Base-by-base conservation (phyloP, 2,329 filamentous ascomycete genomes). In the Bipolaris bicolor region DNA sequence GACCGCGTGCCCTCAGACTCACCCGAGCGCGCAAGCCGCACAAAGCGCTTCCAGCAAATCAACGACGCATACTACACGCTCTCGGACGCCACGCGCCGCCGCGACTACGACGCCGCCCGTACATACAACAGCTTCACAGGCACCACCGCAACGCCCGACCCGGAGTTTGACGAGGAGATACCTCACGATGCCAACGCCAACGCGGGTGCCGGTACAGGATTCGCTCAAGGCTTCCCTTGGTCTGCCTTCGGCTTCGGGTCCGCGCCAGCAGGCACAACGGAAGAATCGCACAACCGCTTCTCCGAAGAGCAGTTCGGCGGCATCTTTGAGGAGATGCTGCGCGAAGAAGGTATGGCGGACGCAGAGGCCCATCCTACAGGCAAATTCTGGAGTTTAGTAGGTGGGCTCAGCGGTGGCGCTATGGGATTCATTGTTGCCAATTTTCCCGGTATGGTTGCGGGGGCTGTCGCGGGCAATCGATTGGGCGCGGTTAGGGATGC, bases 361-460 rank as follows among this genome's bases (percentile, higher is more conserved):
- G 81, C 82, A 4, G 83, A 84, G 16, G 84, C 83, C 46, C 67
- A 72, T 15, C 85, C 84, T 1, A 94, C 87, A 2, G 83, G 86
- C 60, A 88, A 88, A 66, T 96, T 99, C 77, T 99, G 95, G 94
- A 84, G 88, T 55, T 77, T 97, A 62, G 74, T 97, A 0, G 95
- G 95, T 3, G 92, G 92, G 1, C 77, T 94, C 39, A 95, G 91
- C 71, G 95, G 95, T 31, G 94, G 89, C 11, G 91, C 92, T 2
- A 84, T 99, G 75, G 95, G 95, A 0, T 98, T 98, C 76, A 99
- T 99, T 66, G 85, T 98, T 24, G 95, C 89, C 26, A 98, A 98
- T 74, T 86, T 97, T 47, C 91, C 94, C 0, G 95, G 95, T 0
- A 84, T 94, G 70, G 77, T 98, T 36, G 94, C 94, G 0, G 95